Conservation (phyloP, 192 early-diverging fungal species). For the Entrophospora sp. region DNA sequence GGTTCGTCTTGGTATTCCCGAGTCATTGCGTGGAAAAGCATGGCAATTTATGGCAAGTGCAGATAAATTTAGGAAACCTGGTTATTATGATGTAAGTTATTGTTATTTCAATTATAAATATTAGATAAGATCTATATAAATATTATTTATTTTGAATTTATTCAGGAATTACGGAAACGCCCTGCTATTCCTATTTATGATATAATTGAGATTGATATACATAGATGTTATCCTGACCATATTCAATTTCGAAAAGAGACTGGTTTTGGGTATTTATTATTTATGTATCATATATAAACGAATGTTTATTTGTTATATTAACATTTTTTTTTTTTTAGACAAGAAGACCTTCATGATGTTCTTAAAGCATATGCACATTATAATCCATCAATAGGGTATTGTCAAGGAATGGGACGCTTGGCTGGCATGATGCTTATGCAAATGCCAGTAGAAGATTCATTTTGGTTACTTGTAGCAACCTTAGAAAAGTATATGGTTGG, state of each 20-base stretch:
- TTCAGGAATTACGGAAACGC: constrained; percentile 28
- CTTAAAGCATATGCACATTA: constrained; percentile 83
- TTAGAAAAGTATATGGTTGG: constrained; percentile 65
- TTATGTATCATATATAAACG: too few relatives aligned
- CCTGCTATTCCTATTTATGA: constrained; percentile 61
- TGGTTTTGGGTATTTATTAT: constrained; percentile 40
- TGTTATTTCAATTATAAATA: too few relatives aligned
- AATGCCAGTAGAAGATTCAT: constrained; percentile 75
- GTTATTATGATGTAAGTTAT: constrained; percentile 34
- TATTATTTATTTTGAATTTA: too few relatives aligned
- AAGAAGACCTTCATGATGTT: constrained; percentile 67
- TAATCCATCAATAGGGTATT: constrained; percentile 81
- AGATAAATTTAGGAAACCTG: constrained; percentile 38
- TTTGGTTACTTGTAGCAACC: constrained; percentile 79
- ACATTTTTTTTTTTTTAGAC: constrained; percentile 21
- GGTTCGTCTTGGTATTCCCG: constrained; percentile 58
- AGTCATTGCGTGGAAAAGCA: constrained; percentile 55
- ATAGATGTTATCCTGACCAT: constrained; percentile 85
- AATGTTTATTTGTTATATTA: too few relatives aligned
- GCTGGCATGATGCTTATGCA: constrained; percentile 88
- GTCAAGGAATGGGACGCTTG: constrained; percentile 92
- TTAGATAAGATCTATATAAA: too few relatives aligned
- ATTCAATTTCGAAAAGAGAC: constrained; percentile 61
- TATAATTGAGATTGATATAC: constrained; percentile 84
- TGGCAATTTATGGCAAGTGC: constrained; percentile 62